Evolutionary conservation across 768 basidiomycete genomes (phyloP).

Genomic region (Mycena galericulata): DNA sequence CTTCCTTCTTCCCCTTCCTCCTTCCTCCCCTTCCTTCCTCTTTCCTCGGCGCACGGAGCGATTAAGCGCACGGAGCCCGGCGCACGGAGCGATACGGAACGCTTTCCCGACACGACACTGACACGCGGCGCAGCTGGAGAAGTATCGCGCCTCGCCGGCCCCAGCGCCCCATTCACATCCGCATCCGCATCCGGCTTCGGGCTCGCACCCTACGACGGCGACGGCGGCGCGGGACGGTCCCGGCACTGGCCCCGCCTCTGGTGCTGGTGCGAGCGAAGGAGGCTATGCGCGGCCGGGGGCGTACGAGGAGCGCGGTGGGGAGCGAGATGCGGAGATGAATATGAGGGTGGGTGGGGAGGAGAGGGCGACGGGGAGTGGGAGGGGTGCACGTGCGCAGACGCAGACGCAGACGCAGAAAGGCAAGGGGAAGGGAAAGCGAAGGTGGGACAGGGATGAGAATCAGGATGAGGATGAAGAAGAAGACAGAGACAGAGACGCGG

Average conservation of each 20-base stretch:
- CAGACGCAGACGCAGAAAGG: background rate
- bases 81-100: too few species aligned
- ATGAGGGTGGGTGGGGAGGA: constrained; percentile 4
- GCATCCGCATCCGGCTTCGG: too few species aligned
- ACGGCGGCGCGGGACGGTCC: too few species aligned
- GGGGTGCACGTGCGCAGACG: background rate
- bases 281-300: constrained; percentile 28
- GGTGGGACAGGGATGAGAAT: constrained; percentile 16
- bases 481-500: constrained; percentile 9
- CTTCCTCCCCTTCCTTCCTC: constrained; percentile 2
- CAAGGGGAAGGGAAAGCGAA: background rate
- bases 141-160: constrained; percentile 23
- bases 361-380: background rate
- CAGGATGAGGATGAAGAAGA: too few species aligned
- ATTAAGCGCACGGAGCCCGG: too few species aligned
- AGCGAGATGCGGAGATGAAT: too few species aligned
- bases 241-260: too few species aligned
- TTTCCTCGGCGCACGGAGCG: too few species aligned
- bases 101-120: constrained; percentile 68
- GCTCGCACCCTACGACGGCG: too few species aligned
- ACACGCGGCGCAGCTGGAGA: constrained; percentile 47
- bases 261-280: too few species aligned
- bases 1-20: background rate
- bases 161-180: constrained; percentile 20
- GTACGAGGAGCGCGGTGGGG: constrained; percentile 4